These are phyloP conservation scores for Ophiostoma novo-ulmi DNA, from an alignment of 2,329 filamentous ascomycete genomes.

Conservation along the genomic window DNA sequence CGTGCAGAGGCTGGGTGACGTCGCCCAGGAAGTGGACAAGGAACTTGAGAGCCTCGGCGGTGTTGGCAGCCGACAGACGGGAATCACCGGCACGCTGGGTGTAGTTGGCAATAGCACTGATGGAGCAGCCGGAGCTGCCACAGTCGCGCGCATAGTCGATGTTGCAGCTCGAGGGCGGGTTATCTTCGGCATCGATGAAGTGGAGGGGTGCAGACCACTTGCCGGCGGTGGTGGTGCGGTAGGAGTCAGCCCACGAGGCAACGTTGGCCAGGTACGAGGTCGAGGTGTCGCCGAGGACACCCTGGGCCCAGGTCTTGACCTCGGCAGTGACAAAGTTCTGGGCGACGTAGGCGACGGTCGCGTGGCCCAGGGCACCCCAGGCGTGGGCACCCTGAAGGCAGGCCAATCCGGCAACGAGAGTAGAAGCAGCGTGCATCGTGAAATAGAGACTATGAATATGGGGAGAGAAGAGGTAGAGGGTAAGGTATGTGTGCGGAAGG, in stretches of 20 bases:
- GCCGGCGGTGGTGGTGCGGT: conserved; percentile 43
- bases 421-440: not conserved
- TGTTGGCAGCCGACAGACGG: conserved; percentile 41
- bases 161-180: conserved; percentile 24
- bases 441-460: not conserved
- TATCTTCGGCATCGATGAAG: conserved; percentile 44
- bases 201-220: conserved; percentile 44
- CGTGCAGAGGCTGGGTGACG: conserved; percentile 52
- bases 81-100: conserved; percentile 48
- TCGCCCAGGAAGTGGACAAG: conserved; percentile 54
- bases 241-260: conserved; percentile 49
- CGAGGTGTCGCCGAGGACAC: conserved; percentile 41
- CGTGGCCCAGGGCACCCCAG: conserved; percentile 46
- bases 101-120: conserved; percentile 44
- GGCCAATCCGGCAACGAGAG: conserved; percentile 12
- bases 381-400: conserved; percentile 28
- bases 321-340: conserved; percentile 43
- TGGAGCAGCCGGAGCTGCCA: conserved; percentile 41
- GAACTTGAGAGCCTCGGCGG: conserved; percentile 59
- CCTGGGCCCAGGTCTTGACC: conserved; percentile 41
- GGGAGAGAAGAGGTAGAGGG: not conserved
- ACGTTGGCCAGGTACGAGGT: conserved; percentile 45
- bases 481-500: not conserved
- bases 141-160: conserved; percentile 44
- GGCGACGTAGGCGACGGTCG: conserved; percentile 51